Conservation (phyloP, 2,329 filamentous ascomycete species). For the Alternaria dauci region DNA sequence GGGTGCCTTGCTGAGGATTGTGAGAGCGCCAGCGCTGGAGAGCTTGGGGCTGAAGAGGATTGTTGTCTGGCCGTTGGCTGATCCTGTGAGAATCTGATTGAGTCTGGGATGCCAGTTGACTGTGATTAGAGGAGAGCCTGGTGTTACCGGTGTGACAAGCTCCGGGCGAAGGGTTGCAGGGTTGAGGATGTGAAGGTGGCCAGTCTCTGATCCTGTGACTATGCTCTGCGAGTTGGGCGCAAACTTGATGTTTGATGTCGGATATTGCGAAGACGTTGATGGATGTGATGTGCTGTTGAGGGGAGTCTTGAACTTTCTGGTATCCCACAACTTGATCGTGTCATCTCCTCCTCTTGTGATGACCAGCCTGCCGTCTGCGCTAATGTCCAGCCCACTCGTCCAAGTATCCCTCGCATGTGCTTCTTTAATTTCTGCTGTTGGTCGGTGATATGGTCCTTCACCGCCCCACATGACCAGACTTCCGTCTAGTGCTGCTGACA, state of each 20-base stretch:
- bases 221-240: constrained; percentile 84
- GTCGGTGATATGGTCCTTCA: constrained; percentile 83
- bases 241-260: constrained; percentile 88
- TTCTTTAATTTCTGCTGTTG: constrained; percentile 81
- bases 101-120: constrained; percentile 93
- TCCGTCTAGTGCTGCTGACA: constrained; percentile 86
- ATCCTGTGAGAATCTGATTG: constrained; percentile 95
- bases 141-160: constrained; percentile 86
- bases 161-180: constrained; percentile 88
- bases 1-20: constrained; percentile 90
- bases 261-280: constrained; percentile 84
- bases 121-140: constrained; percentile 80
- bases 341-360: constrained; percentile 92
- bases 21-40: constrained; percentile 81
- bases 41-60: constrained; percentile 89
- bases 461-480: constrained; percentile 92
- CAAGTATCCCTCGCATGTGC: constrained; percentile 86
- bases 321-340: constrained; percentile 96
- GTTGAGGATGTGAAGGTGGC: constrained; percentile 91
- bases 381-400: constrained; percentile 92
- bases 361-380: constrained; percentile 86
- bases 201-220: constrained; percentile 85
- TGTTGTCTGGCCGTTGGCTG: constrained; percentile 87
- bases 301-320: constrained; percentile 90
- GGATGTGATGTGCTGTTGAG: constrained; percentile 79